Percentiles rank a stretch among this genome's conserved stretches.
Conservation (phyloP, 73 alveolate species). For the Paramecium biaurelia region DNA sequence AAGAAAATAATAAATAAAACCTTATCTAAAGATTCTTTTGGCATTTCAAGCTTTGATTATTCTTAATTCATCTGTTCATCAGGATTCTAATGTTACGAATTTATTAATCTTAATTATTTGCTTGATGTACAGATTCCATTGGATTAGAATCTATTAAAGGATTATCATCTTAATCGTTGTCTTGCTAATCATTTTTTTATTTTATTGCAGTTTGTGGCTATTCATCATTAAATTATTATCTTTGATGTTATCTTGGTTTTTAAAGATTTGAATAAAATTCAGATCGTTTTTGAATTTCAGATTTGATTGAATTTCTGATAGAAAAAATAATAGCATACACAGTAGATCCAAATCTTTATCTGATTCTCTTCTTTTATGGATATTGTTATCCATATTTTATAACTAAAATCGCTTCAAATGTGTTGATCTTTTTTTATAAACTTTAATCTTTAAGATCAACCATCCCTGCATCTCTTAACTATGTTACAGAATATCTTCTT, state of each 20-base stretch:
- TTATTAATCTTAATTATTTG: neutral
- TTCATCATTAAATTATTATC: neutral
- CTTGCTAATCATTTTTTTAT: neutral
- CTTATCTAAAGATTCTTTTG: neutral
- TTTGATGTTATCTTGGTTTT: neutral
- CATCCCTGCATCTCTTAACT: neutral
- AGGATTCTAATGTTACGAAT: neutral
- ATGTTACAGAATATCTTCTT: neutral
- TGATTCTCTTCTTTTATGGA: neutral
- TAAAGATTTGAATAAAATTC: neutral
- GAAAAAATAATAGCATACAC: neutral
- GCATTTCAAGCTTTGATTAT: neutral
- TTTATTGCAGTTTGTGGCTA: neutral
- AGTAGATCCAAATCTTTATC: neutral
- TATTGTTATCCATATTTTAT: neutral
- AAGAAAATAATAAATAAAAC: neutral
- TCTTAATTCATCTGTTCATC: neutral
- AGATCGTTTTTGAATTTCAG: neutral
- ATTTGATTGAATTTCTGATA: neutral
- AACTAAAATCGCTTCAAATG: neutral
- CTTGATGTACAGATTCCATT: neutral
- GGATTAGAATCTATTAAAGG: constrained; percentile 33
- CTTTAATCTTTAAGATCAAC: neutral
- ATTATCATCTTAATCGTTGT: neutral
- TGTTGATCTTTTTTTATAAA: neutral